Evolutionary conservation across 2,329 filamentous ascomycete species (phyloP), one percentile per base, ranked within the genome.

Genomic region (Incumbomyces lentus): DNA sequence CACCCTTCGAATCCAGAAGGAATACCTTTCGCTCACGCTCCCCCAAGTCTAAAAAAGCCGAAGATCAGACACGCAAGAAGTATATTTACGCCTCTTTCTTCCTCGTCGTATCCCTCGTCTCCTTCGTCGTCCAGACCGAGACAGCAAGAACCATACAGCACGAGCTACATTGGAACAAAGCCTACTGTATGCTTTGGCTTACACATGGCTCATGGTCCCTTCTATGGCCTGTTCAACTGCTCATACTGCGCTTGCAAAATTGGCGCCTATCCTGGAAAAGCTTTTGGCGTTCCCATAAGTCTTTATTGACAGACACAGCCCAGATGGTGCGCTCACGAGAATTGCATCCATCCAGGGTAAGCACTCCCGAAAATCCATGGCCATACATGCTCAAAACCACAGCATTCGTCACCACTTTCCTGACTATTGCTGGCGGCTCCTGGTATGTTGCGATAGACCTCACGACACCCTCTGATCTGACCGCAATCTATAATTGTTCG

Each of bases 401-500:
- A 0, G 81, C 82, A 2, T 79, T 88, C 49, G 78, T 98, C 52
- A 95, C 92, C 5, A 84, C 75, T 44, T 81, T 89, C 6, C 73
- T 98, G 48, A 98, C 92, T 2, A 71, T 96, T 33, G 92, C 90
- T 1, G 92, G 92, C 19, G 78, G 89, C 44, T 90, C 84, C 58
- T 98, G 92, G 92, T 98, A 96, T 60, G 74, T 96, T 31, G 90
- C 92, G 13, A 90, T 98, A 49, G 86, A 87, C 66, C 69, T 95
- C 72, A 98, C 92, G 1, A 95, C 86, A 2, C 84, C 92, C 2
- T 88, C 84, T 55, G 92, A 98, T 64, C 68, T 98, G 58, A 98
- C 92, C 1, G 92, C 92, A 45, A 98, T 98, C 58, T 98, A 98
- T 75, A 98, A 98, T 68, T 98, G 92, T 73, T 94, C 86, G 44